Base-by-base conservation (phyloP, 805 yeast genomes). In the Starmera caribaea region DNA sequence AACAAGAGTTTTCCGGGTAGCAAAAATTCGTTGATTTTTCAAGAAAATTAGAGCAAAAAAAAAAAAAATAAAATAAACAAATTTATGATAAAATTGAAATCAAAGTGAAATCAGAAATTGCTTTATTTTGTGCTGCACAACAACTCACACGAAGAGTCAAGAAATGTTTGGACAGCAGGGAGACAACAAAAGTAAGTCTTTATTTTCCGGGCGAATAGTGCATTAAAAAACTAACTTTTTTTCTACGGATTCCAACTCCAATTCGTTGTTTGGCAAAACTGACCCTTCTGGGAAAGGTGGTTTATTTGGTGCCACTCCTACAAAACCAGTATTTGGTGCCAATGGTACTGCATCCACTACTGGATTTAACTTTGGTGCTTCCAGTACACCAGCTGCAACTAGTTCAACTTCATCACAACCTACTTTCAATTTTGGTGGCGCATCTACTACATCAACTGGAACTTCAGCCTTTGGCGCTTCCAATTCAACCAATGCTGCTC, bases 251-350 rank as follows among this genome's bases (percentile, higher is more conserved):
- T n/a, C n/a, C n/a, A 27, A 15, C 15, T 17, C 35, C 24, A 33
- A 31, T 14, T 36, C 45, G 10, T 16, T 53, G 21, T 53, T 53
- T 40, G 53, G 50, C 8, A 38, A 48, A 35, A 43, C 57, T 1
- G 37, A 44, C 10, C 27, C 39, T 5, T n/a, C 45, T n/a, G 54
- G 53, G 2, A 40, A 45, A 16, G 58, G 55, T 13, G 46, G 56
- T 4, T 34, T 55, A 32, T 55, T 51, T 38, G 56, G 51, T 8
- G 21, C 51, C 14, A 48, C 54, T 4, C 55, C 58, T 37, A 44
- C 35, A 33, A 33, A 33, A 24, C 24, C 16, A 16, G 9, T 3
- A 9, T 33, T 33, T 15, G 35, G 35, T 17, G 13, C 34, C n/a
- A n/a, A n/a, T n/a, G n/a, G n/a, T 15, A 15, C 35, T 9, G 12